Evolutionary conservation across 495 filamentous ascomycete genomes (phyloP).

Genomic region (Aspergillus bertholletiae): DNA sequence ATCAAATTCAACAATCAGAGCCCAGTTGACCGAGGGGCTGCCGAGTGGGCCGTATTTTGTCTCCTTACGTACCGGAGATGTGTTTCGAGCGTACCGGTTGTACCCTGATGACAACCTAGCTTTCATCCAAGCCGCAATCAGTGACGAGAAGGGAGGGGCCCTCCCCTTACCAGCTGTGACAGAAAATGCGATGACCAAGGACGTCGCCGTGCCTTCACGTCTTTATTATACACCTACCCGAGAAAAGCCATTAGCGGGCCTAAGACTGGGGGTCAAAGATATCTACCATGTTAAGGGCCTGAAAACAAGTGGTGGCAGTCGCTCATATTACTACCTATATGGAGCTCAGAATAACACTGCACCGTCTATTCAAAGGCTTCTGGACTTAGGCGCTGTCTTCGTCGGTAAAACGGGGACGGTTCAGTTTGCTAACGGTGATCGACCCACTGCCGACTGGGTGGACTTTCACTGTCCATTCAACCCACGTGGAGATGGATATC

Average conservation of each 20-base stretch:
- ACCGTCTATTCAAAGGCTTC: constrained; percentile 28
- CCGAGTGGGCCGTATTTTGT: neutral
- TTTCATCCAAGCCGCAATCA: neutral
- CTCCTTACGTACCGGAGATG: too few species aligned
- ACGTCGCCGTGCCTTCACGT: constrained; percentile 38
- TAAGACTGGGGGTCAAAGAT: constrained; percentile 42
- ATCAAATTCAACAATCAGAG: too few species aligned
- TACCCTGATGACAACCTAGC: neutral
- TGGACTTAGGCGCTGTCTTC: constrained; percentile 39
- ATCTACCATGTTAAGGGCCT: constrained; percentile 39
- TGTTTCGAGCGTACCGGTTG: neutral
- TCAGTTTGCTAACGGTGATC: constrained; percentile 41
- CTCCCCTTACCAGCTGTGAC: neutral
- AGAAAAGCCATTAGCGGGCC: constrained; percentile 28
- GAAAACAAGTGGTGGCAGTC: constrained; percentile 34
- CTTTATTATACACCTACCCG: constrained; percentile 26
- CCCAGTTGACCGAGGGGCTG: too few species aligned
- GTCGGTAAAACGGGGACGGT: constrained; percentile 44
- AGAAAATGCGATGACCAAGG: too few species aligned
- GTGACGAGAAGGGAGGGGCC: neutral
- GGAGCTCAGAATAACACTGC: constrained; percentile 22
- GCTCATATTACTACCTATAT: constrained; percentile 34
- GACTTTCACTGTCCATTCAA: constrained; percentile 42
- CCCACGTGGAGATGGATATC: constrained; percentile 41
- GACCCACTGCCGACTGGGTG: constrained; percentile 29